Conservation (phyloP, 108 stramenopile species). For the Pseudonitzschia multistriata region DNA sequence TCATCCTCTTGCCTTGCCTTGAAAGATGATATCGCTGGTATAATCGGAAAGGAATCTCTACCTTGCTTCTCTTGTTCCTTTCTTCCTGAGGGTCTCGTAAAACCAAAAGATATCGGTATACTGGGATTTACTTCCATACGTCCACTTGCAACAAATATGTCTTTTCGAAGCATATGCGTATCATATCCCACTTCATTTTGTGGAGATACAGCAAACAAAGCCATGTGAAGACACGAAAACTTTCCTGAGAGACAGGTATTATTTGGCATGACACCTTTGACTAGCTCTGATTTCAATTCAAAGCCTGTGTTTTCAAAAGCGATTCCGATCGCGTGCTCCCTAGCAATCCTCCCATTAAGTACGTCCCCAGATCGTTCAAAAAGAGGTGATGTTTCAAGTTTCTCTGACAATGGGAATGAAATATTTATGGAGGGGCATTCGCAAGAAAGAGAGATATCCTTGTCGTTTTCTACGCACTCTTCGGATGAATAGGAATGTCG, state of each 20-base stretch:
- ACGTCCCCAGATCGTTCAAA: slow-evolving; percentile 23
- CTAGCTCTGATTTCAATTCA: neutral
- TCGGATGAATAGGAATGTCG: neutral
- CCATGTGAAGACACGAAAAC: slow-evolving; percentile 12
- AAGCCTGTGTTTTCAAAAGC: slow-evolving; percentile 15
- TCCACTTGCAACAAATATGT: slow-evolving; percentile 27
- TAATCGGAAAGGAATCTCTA: slow-evolving; percentile 52
- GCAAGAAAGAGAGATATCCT: neutral
- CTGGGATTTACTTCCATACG: slow-evolving; percentile 32
- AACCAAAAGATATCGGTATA: slow-evolving; percentile 31
- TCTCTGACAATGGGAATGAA: slow-evolving; percentile 12
- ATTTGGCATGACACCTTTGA: neutral
- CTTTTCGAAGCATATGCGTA: slow-evolving; percentile 22
- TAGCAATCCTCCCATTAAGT: neutral
- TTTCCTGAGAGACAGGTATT: neutral
- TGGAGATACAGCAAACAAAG: slow-evolving; percentile 25
- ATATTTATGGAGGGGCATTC: slow-evolving; percentile 26
- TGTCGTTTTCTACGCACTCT: neutral
- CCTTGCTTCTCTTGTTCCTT: neutral
- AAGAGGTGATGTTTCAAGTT: slow-evolving; percentile 12
- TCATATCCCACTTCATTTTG: slow-evolving; percentile 11
- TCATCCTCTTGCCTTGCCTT: slow-evolving; percentile 78
- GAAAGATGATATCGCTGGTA: slow-evolving; percentile 67
- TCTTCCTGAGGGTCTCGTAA: neutral
- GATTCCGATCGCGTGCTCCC: slow-evolving; percentile 17